Evolutionary conservation across 2,329 filamentous ascomycete genomes (phyloP), one percentile per base, ranked within the genome.

Genomic region (Fusarium sambucinum): DNA sequence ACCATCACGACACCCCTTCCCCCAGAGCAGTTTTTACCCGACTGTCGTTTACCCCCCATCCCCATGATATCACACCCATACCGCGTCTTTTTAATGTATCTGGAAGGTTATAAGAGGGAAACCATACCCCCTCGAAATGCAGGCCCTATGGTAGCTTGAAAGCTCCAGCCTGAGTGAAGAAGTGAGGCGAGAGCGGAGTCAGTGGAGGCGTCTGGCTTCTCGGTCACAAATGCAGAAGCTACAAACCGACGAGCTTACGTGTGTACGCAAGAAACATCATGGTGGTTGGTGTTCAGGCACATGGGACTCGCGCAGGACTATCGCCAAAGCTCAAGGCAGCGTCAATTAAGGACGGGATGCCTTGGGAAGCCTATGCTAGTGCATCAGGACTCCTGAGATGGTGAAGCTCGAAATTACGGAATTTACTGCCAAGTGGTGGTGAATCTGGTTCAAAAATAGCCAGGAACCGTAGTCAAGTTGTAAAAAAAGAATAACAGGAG

Each of bases 111-210:
- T 72, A 75, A 52, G 69, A 77, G 71, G 71, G 72, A 73, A 71
- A 51, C 58, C 61, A 50, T 59, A 66, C 54, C 66, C 70, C 65
- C 59, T 66, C 66, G 63, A 70, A 71, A 70, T 73, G 72, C 75
- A 83, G 84, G 85, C 77, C 83, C 80, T 82, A 82, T 87, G 86
- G 85, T 87, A 84, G 86, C 86, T 88, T 88, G 80, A 88, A 87
- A 87, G 86, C 85, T 87, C 86, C 86, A 87, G 85, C 84, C 85
- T 84, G 77, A 72, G 76, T 73, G 71, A 77, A 71, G 68, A 70
- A 66, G 63, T 63, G 63, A 72, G 58, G 62, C 66, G 45, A 70
- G 64, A 62, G 57, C 63, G 63, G 68, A 71, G 59, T 62, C 55
- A 61, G 69, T 62, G 61, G 64, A 70, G 71, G 65, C 65, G 54